Percentiles rank a stretch among this genome's conserved stretches.
These are phyloP conservation scores for Diversispora epigaea DNA, from an alignment of 192 early-diverging fungal genomes.

Conservation along the genomic window DNA sequence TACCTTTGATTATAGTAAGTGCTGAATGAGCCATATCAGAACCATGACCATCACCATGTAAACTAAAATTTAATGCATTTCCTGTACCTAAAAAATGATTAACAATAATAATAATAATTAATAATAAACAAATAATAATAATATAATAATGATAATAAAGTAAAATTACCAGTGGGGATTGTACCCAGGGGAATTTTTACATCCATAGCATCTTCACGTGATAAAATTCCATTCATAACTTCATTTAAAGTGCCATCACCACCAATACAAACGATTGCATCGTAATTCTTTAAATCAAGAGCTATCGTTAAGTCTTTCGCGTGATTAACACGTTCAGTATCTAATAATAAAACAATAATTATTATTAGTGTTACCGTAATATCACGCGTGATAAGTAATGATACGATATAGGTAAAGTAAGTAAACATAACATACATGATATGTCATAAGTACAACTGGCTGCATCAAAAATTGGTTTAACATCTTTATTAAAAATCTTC, in stretches of 20 bases:
- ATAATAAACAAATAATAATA: too few species aligned
- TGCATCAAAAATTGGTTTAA: constrained; percentile 63
- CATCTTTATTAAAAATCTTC: constrained; percentile 54
- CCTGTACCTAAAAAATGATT: constrained; percentile 38
- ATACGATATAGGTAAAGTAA: neutral
- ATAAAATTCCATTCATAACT: constrained; percentile 76
- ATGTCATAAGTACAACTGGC: constrained; percentile 48
- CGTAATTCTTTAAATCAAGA: constrained; percentile 55
- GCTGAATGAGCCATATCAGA: constrained; percentile 37
- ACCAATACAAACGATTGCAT: constrained; percentile 64
- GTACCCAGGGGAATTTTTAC: constrained; percentile 60
- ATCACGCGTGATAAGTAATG: neutral
- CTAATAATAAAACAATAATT: constrained; percentile 36
- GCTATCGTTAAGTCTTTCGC: constrained; percentile 61
- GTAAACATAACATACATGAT: neutral
- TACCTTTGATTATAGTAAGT: constrained; percentile 47
- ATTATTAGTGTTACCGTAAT: neutral
- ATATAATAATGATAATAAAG: neutral
- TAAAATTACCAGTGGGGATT: constrained; percentile 54
- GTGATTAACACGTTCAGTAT: constrained; percentile 59
- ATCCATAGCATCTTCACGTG: constrained; percentile 63
- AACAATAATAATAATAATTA: too few species aligned
- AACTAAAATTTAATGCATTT: constrained; percentile 51
- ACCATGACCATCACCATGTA: constrained; percentile 51
- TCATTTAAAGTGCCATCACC: constrained; percentile 85